These are phyloP conservation scores for Echites panduratus DNA, from an alignment of 257 asterid species.

Conservation along the genomic window DNA sequence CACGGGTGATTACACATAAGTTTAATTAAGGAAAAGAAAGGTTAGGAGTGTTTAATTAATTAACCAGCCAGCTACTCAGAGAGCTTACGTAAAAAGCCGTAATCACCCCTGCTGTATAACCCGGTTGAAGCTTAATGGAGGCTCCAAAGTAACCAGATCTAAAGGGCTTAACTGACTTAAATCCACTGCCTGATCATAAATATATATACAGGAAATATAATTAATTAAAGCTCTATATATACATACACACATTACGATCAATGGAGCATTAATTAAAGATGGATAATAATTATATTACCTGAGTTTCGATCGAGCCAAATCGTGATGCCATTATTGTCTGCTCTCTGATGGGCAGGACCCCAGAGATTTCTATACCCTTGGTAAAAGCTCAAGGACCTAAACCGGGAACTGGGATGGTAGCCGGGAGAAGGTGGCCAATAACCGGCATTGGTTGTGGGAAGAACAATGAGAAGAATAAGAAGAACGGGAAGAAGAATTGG, in stretches of 20 bases:
- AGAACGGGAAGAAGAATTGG: constrained; percentile 19
- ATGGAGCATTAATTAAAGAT: not conserved
- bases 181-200: constrained; percentile 93
- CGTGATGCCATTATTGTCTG: constrained; percentile 53
- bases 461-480: constrained; percentile 9
- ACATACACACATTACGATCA: no score
- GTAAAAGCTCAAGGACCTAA: constrained; percentile 52
- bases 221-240: no score
- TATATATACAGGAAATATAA: no score
- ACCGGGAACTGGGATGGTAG: constrained; percentile 60
- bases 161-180: constrained; percentile 88
- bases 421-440: constrained; percentile 80
- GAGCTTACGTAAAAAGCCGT: constrained; percentile 79
- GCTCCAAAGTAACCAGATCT: constrained; percentile 94
- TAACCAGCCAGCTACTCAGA: no score
- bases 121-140: constrained; percentile 80
- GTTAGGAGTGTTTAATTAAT: no score
- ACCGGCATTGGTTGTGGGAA: constrained; percentile 37
- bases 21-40: not conserved
- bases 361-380: constrained; percentile 61
- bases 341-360: constrained; percentile 68
- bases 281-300: no score
- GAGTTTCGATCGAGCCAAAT: constrained; percentile 84
- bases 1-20: not conserved
- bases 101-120: constrained; percentile 96